Evolutionary conservation across 192 early-diverging fungal species (phyloP), one percentile per base, ranked within the genome.

Genomic region (Coemansia sp.): DNA sequence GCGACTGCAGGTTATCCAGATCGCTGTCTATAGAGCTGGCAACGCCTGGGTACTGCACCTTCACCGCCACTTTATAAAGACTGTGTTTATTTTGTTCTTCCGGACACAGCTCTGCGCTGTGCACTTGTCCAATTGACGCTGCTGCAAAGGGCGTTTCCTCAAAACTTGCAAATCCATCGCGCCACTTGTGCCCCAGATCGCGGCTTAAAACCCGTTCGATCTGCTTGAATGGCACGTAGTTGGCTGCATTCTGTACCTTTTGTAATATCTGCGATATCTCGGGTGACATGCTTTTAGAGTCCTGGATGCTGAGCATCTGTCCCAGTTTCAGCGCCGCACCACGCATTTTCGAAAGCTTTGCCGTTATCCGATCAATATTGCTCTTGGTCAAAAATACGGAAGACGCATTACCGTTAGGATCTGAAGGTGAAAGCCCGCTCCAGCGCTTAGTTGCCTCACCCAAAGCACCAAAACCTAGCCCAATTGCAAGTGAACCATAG

Each of bases 251-350:
- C 70, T 99, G 97, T 21, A 99, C 95, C 12, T 92, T 86, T 55
- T 91, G 72, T 46, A 99, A 67, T 6, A 99, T 84, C 35, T 88
- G 68, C 48, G 93, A 89, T 25, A 99, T 67, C 66, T 96, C 92
- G 30, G 83, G 81, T 2, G 96, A 88, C 25, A 97, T 61, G 75
- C 87, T 85, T 42, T 83, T 84, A 29, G 88, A 86, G 48, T 89
- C 88, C 82, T 99, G 97, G 66, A 99, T 99, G 68, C 91, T 93
- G 2, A 99, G 71, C 94, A 99, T 97, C 73, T 99, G 97, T 5
- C 95, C 97, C 35, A 99, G 85, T 67, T 99, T 99, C 16, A 99
- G 77, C 6, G 97, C 97, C 0, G 97, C 97, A 1, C 97, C 97
- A 37, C 97, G 89, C 95, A 99, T 97, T 35, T 84, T 83, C 0